Evolutionary conservation across 2,329 filamentous ascomycete genomes (phyloP).

Genomic region (Colletotrichum musae): DNA sequence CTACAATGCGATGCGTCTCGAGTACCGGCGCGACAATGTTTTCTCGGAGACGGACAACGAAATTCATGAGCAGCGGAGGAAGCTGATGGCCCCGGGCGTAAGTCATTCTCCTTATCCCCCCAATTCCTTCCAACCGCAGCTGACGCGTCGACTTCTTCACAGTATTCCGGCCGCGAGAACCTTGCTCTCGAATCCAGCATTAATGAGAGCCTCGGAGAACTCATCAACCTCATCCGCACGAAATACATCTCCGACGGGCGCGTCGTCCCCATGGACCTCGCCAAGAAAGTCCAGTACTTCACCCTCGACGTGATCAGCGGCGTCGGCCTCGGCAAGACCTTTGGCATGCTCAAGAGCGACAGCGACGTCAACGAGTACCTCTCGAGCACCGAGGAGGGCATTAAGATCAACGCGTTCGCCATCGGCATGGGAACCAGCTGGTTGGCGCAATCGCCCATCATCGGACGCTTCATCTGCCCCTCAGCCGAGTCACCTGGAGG

Average conservation of each 20-base stretch:
- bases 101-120: constrained; percentile 29
- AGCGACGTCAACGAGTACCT: constrained; percentile 59
- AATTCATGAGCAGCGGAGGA: constrained; percentile 60
- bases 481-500: constrained; percentile 48
- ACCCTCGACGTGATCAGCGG: constrained; percentile 68
- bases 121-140: not conserved
- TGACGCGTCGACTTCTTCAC: too few species aligned
- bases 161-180: constrained; percentile 72
- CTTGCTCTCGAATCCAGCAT: constrained; percentile 63
- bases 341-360: constrained; percentile 63
- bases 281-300: constrained; percentile 63
- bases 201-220: constrained; percentile 60
- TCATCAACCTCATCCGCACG: constrained; percentile 59
- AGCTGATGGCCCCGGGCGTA: constrained; percentile 67
- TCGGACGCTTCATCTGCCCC: constrained; percentile 48
- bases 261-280: constrained; percentile 59
- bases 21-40: constrained; percentile 66
- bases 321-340: constrained; percentile 64
- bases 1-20: constrained; percentile 61
- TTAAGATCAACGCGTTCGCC: constrained; percentile 45
- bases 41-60: constrained; percentile 66
- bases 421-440: constrained; percentile 49
- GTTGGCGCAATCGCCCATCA: constrained; percentile 49
- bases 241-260: constrained; percentile 56
- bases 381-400: constrained; percentile 51